A percentile compares a stretch with the other conserved stretches of the same genome.
Conservation (phyloP, 208 protist species). For the Trypanosoma melophagium region DNA sequence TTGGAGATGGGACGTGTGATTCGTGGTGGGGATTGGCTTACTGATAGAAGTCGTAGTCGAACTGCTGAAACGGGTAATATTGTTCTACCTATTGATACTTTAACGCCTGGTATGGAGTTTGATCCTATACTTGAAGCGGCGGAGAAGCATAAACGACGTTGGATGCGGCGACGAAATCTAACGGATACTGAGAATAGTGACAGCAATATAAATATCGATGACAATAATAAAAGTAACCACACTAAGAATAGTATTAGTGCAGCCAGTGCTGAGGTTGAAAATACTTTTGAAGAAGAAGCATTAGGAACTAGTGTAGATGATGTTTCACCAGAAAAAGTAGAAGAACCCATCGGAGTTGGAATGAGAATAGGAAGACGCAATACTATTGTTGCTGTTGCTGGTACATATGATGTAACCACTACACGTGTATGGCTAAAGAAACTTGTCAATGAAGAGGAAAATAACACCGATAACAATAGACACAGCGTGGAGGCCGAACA, state of each 20-base stretch:
- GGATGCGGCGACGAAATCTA: constrained; percentile 29
- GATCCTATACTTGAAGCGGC: constrained; percentile 70
- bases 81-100: neutral
- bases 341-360: too few species aligned
- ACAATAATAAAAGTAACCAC: neutral
- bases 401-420: constrained; percentile 20
- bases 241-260: constrained; percentile 13
- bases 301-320: constrained; percentile 1
- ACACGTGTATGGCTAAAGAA: constrained; percentile 21
- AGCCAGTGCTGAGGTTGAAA: neutral
- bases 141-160: constrained; percentile 41
- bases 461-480: constrained; percentile 21
- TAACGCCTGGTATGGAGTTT: constrained; percentile 32
- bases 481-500: neutral
- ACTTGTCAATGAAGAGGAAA: constrained; percentile 11
- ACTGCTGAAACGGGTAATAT: neutral
- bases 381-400: neutral
- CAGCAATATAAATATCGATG: neutral
- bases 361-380: too few species aligned
- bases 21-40: constrained; percentile 49
- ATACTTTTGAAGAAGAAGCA: neutral
- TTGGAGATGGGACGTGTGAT: constrained; percentile 44
- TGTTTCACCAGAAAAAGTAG: neutral
- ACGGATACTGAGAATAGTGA: neutral
- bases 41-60: neutral